Evolutionary conservation across 306 rosid genomes (phyloP), one percentile per base, ranked within the genome.

Genomic region (Corylus heterophylla): DNA sequence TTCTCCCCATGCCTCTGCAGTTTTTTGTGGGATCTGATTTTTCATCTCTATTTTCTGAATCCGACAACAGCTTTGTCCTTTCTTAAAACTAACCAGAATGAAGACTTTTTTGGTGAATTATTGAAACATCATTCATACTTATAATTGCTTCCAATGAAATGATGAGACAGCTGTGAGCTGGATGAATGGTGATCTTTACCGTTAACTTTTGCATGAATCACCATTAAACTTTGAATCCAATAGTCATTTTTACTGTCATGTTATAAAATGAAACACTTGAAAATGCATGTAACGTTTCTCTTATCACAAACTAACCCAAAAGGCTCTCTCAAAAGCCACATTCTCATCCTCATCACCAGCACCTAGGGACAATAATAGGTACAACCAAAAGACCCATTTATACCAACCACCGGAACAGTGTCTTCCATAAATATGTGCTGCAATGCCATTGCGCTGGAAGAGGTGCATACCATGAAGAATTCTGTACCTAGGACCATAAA

Each of bases 1-100:
- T 94, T 78, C 97, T 94, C 69, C 97, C 98, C 55, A 84, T 94
- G 97, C 98, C 97, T 58, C 74, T 90, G 80, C 73, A 92, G 79
- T 92, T 94, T 86, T 85, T 92, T 50, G 88, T 56, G 42, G 98
- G 98, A 45, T 90, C 97, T 37, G 89, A 89, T 85, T 68, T 72
- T 71, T 76, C 82, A 69, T 76, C 92, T 10, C 7, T 89, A 59
- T 77, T 85, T 47, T 84, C 90, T 20, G 94, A 92, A 80, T 90
- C 98, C 47, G 87, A 85, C 25, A 87, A 75, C 52, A 39, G 83
- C 93, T 87, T 81, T 74, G 81, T 78, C 29, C 52, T 39, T 77
- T 64, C 48, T 63, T 58, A 80, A 62, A 84, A 71, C 52, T 22
- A 49, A 20, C 55, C 44, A 58, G 51, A 7, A 48, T 17, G 54